Evolutionary conservation across 192 early-diverging fungal species (phyloP).

Genomic region (Mortierella alpina): DNA sequence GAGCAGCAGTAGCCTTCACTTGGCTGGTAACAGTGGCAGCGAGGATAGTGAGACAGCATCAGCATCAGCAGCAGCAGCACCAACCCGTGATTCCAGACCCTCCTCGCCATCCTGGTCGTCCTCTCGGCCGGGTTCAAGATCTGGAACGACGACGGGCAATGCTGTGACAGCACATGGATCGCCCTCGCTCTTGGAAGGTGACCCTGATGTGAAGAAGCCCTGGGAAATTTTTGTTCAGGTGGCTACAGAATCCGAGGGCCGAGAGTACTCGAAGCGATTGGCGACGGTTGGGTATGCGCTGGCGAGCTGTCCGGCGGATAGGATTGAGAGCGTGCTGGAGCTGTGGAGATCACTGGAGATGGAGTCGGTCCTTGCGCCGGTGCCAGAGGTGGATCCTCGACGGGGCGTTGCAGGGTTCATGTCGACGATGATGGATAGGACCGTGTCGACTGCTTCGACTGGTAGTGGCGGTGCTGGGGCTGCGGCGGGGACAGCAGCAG

Average conservation of each 20-base stretch:
- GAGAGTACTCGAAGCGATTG: slow-evolving; percentile 55
- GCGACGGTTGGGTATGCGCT: slow-evolving; percentile 67
- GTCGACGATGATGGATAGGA: slow-evolving; percentile 43
- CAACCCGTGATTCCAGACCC: slow-evolving; percentile 3
- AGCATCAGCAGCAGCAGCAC: not conserved
- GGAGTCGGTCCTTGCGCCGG: slow-evolving; percentile 41
- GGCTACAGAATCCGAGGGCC: slow-evolving; percentile 37
- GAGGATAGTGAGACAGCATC: not conserved
- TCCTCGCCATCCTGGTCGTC: slow-evolving; percentile 8
- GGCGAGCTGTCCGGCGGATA: slow-evolving; percentile 62
- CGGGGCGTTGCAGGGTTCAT: slow-evolving; percentile 41
- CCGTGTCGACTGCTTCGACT: slow-evolving; percentile 5
- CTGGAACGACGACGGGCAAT: slow-evolving; percentile 7
- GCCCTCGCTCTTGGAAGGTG: slow-evolving; percentile 10
- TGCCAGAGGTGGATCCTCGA: slow-evolving; percentile 38
- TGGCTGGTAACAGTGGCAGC: not conserved
- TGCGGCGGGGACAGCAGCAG: not conserved
- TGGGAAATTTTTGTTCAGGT: slow-evolving; percentile 57
- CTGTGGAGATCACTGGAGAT: slow-evolving; percentile 49
- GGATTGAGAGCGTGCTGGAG: slow-evolving; percentile 36
- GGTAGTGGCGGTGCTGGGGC: slow-evolving; percentile 1
- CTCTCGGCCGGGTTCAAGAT: slow-evolving; percentile 16
- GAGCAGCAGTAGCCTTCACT: slow-evolving; percentile 25
- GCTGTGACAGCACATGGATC: not conserved
- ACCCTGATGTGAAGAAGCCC: slow-evolving; percentile 55